A percentile compares a stretch with the other conserved stretches of the same genome.
phyloP scores from a whole-genome alignment of 305 asterid species.

The Solanum aculeatissimum region DNA sequence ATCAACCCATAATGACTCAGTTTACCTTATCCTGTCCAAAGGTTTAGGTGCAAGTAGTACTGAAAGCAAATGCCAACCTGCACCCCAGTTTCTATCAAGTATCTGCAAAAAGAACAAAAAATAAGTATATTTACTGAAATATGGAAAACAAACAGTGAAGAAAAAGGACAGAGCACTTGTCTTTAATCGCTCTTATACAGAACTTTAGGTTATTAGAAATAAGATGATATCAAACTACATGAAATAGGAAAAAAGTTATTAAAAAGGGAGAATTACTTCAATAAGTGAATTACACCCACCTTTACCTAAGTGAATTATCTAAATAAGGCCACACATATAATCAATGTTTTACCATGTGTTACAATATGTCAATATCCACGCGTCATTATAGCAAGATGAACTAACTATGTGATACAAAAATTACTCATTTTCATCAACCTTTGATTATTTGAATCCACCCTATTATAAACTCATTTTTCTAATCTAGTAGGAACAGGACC shows the following conservation, averaged over 20 bases:
- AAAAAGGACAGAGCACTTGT: neutral
- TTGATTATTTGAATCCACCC: neutral
- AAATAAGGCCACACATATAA: neutral
- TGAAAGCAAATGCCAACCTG: slow-evolving; percentile 91
- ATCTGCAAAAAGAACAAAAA: slow-evolving; percentile 43
- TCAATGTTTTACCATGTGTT: neutral
- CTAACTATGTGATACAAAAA: neutral
- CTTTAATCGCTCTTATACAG: neutral
- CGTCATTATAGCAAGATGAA: neutral
- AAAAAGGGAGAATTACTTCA: neutral
- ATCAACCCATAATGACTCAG: neutral
- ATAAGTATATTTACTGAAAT: slow-evolving; percentile 5
- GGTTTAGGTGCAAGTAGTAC: slow-evolving; percentile 80
- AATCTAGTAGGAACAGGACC: neutral
- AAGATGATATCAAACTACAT: neutral
- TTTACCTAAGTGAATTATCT: neutral
- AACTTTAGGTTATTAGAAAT: neutral
- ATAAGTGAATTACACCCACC: neutral
- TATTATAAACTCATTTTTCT: neutral
- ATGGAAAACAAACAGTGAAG: slow-evolving; percentile 2
- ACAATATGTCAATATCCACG: neutral
- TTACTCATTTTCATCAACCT: neutral
- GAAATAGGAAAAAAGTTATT: neutral
- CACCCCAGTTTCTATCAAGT: slow-evolving; percentile 94
- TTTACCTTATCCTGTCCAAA: slow-evolving; percentile 64